Percentiles rank a stretch among this genome's conserved stretches.
phyloP scores from a whole-genome alignment of 495 filamentous ascomycete genomes.

The Neurospora hispaniola region DNA sequence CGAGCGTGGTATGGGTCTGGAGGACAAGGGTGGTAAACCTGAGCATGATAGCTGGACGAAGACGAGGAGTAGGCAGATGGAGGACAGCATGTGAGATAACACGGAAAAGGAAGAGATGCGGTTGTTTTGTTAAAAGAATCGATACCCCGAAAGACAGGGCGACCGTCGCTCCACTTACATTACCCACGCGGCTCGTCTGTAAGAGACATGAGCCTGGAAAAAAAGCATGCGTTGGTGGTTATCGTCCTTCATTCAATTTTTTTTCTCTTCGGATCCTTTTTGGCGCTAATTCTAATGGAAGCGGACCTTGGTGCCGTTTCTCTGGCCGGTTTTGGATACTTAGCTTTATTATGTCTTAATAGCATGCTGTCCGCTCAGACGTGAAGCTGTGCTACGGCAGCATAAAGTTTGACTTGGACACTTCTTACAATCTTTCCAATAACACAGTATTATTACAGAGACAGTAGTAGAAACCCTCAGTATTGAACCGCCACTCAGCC shows the following conservation, averaged over 20 bases:
- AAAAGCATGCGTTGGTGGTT: not conserved
- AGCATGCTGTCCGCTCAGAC: not conserved
- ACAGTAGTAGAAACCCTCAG: not conserved
- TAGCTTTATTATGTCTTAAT: not conserved
- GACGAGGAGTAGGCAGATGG: conserved; percentile 55
- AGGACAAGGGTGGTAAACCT: conserved; percentile 44
- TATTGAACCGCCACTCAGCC: not conserved
- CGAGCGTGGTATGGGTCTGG: conserved; percentile 68
- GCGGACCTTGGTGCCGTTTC: not conserved
- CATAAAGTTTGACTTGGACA: not conserved
- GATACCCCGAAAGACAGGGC: conserved; percentile 5
- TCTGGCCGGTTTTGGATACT: not conserved
- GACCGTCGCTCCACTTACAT: not conserved
- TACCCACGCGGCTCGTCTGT: not conserved
- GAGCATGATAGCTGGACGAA: conserved; percentile 57
- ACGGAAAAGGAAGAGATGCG: not conserved
- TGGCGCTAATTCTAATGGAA: not conserved
- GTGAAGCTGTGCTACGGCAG: not conserved
- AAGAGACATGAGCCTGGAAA: not conserved
- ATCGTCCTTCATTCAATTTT: not conserved
- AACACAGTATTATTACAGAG: not conserved
- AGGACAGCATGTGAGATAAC: conserved; percentile 55
- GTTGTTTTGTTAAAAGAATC: not conserved
- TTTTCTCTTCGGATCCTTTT: not conserved
- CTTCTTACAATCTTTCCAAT: not conserved